These are phyloP conservation scores for Henckelia pumila DNA, from an alignment of 257 asterid species.

Conservation along the genomic window DNA sequence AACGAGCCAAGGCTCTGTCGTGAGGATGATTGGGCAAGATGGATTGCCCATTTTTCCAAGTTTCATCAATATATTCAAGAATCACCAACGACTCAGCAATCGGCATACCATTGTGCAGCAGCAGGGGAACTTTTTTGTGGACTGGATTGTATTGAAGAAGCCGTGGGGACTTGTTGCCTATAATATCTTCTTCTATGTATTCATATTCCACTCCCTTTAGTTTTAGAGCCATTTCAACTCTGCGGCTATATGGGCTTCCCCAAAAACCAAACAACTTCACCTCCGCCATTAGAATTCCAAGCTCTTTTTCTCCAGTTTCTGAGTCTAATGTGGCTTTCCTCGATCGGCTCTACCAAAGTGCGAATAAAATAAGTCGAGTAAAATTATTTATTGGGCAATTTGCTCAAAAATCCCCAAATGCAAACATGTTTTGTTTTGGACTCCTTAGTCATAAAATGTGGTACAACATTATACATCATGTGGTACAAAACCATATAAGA, in stretches of 20 bases:
- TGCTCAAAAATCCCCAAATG: too few relatives aligned
- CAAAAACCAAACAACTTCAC: neutral
- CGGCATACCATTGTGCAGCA: constrained; percentile 36
- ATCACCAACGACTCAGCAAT: constrained; percentile 33
- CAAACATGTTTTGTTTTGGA: too few relatives aligned
- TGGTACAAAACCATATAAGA: too few relatives aligned
- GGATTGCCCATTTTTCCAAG: constrained; percentile 24
- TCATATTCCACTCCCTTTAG: constrained; percentile 38
- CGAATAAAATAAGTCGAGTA: too few relatives aligned
- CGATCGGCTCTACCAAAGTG: too few relatives aligned
- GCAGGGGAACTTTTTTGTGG: constrained; percentile 31
- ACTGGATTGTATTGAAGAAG: constrained; percentile 36
- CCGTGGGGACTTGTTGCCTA: constrained; percentile 22
- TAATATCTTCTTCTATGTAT: constrained; percentile 27
- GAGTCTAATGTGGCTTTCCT: too few relatives aligned
- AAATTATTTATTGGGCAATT: too few relatives aligned
- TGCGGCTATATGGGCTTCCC: constrained; percentile 33
- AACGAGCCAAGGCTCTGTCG: constrained; percentile 35
- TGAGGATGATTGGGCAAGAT: constrained; percentile 36
- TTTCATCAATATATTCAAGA: constrained; percentile 44
- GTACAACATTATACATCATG: too few relatives aligned
- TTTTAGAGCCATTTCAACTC: constrained; percentile 40
- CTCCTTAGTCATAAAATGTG: too few relatives aligned
- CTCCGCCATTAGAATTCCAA: neutral
- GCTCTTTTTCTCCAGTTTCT: too few relatives aligned